Base-by-base conservation (phyloP, 352 stramenopile species). In the Blastocystis hominis region DNA sequence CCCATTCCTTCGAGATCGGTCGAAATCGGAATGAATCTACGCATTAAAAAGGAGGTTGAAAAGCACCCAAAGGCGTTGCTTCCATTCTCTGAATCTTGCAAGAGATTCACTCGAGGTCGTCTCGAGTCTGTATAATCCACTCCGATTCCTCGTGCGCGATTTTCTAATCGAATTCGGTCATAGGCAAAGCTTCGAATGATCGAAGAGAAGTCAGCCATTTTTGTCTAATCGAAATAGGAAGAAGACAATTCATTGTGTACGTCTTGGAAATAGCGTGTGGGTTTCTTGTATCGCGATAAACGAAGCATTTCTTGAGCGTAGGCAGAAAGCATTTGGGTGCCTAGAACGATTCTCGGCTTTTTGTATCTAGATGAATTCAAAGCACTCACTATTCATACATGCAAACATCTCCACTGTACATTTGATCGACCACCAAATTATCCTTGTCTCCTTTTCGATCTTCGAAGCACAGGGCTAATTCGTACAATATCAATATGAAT, bases 1-100 rank as follows among this genome's bases (percentile, higher is more conserved):
- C 50, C 46, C 3, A 24, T 15, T 36, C 50, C 50, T 30, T 6
- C 20, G 20, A 38, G 30, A 42, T 64, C 46, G 9, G 24, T 20
- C 4, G 70, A 47, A 42, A 80, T 40, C 30, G 70, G 70, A 62
- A 80, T 80, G 54, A 80, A 68, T 68, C 30, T 68, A 38, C 15
- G n/a, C 50, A 59, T 13, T 13, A 59, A 59, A 59, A 59, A 59
- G 50, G 10, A 59, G n/a, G n/a, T n/a, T 59, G n/a, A 59, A 30
- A 30, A 20, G n/a, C n/a, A 59, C 50, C n/a, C 50, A 59, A 59
- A 59, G 13, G 50, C 50, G 13, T 59, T 13, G 50, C 50, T 59
- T 13, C n/a, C n/a, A n/a, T 13, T n/a, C 13, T 13, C 10, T n/a
- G 50, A 59, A 13, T 59, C 50, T n/a, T 59, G 10, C 13, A 59